phyloP scores from a whole-genome alignment of 1,284 basidiomycete species.

The Ustilago trichophora region DNA sequence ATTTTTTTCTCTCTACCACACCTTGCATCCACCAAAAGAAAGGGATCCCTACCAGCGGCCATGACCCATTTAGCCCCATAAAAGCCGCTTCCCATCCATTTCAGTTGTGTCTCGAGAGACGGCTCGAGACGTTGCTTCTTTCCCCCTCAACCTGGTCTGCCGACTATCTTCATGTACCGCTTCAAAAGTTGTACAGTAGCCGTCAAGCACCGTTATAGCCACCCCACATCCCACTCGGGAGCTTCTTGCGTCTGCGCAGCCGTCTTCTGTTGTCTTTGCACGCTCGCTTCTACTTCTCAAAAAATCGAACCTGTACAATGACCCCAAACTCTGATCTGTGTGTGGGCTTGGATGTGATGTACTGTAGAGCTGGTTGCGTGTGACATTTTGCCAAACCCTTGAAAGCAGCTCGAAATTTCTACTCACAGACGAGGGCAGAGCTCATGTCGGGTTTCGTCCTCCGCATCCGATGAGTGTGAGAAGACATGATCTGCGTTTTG shows the following conservation, averaged over 20 bases:
- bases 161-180: conserved; percentile 4
- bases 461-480: too few species aligned
- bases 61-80: too few species aligned
- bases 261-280: conserved; percentile 36
- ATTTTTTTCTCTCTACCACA: conserved; percentile 6
- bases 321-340: conserved; percentile 9
- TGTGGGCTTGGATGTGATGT: neutral
- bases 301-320: conserved; percentile 48
- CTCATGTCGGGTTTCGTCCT: too few species aligned
- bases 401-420: too few species aligned
- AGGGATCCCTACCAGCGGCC: too few species aligned
- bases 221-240: conserved; percentile 17
- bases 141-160: neutral
- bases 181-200: conserved; percentile 2
- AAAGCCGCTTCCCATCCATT: too few species aligned
- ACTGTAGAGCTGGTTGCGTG: too few species aligned
- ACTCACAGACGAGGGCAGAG: too few species aligned
- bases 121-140: conserved; percentile 28
- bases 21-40: conserved; percentile 32
- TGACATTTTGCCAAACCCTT: too few species aligned
- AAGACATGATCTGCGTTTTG: too few species aligned
- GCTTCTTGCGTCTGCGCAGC: conserved; percentile 33
- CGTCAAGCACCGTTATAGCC: neutral
- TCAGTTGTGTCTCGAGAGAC: conserved; percentile 29
- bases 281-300: conserved; percentile 20